Conservation (phyloP, 768 basidiomycete species). For the Boletus reticulatus region DNA sequence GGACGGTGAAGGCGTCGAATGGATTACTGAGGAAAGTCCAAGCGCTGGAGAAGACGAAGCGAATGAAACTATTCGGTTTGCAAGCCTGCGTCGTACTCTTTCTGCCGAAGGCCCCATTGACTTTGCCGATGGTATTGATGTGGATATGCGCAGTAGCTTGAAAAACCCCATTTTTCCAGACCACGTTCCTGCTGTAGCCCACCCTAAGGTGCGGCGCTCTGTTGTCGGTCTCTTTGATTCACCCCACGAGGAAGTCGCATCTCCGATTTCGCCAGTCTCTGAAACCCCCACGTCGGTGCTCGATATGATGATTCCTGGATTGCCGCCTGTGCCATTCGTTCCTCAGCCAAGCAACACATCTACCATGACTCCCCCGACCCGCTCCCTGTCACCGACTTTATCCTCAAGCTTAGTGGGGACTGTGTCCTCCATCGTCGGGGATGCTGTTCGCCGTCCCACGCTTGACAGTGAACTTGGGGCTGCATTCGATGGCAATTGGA, state of each 20-base stretch:
- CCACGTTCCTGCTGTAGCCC: constrained; percentile 15
- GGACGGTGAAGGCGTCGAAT: constrained; percentile 44
- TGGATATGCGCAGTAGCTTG: constrained; percentile 28
- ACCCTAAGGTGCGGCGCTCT: constrained; percentile 44
- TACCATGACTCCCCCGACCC: constrained; percentile 9
- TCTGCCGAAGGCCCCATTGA: constrained; percentile 21
- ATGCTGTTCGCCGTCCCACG: constrained; percentile 29
- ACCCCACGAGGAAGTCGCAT: constrained; percentile 12
- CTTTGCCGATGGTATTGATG: constrained; percentile 18
- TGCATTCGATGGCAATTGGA: constrained; percentile 38
- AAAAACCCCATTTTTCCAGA: constrained; percentile 11
- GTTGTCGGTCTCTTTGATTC: constrained; percentile 63
- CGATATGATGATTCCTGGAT: constrained; percentile 34
- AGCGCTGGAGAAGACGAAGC: constrained; percentile 25
- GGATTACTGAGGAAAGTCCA: constrained; percentile 41
- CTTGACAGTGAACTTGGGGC: constrained; percentile 61
- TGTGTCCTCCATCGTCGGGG: constrained; percentile 6
- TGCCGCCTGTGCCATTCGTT: constrained; percentile 33
- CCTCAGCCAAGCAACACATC: constrained; percentile 31
- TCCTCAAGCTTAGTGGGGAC: constrained; percentile 4
- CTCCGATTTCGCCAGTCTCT: constrained; percentile 10
- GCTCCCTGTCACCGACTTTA: constrained; percentile 20
- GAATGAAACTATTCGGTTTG: constrained; percentile 33
- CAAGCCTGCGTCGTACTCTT: constrained; percentile 27
- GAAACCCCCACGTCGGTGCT: constrained; percentile 22